Conservation (phyloP, 1,139 yeast species). For the Pichia cactophila region DNA sequence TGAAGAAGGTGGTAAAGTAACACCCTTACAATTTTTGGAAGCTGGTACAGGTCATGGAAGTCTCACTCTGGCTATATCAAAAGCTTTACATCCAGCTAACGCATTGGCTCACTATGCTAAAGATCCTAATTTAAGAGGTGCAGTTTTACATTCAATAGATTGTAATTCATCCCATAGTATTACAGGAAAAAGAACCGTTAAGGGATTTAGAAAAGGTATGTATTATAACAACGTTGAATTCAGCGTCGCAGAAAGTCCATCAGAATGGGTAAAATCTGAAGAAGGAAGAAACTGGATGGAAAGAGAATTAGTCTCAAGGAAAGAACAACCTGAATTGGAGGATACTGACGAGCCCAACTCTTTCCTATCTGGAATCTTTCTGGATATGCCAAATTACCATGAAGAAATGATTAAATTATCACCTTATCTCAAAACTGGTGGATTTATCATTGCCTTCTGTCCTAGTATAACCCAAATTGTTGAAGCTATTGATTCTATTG, state of each 20-base stretch:
- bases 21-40: constrained; percentile 36
- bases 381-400: constrained; percentile 38
- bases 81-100: constrained; percentile 37
- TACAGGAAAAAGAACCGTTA: constrained; percentile 33
- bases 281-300: constrained; percentile 18
- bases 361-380: constrained; percentile 35
- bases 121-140: constrained; percentile 29
- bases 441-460: constrained; percentile 36
- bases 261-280: constrained; percentile 30
- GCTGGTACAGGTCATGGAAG: constrained; percentile 51
- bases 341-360: constrained; percentile 19
- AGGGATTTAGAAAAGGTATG: constrained; percentile 33
- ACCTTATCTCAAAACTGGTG: constrained; percentile 30
- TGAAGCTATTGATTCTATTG: constrained; percentile 29
- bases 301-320: constrained; percentile 7
- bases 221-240: constrained; percentile 37
- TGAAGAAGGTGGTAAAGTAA: constrained; percentile 14
- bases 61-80: constrained; percentile 36
- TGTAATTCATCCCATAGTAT: constrained; percentile 32
- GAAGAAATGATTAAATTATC: constrained; percentile 29
- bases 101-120: constrained; percentile 22
- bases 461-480: constrained; percentile 41
- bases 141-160: constrained; percentile 39
- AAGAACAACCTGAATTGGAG: not conserved
- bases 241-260: constrained; percentile 35